Evolutionary conservation across 2,329 filamentous ascomycete genomes (phyloP), one percentile per base, ranked within the genome.

Genomic region (Ramularia endophylla): DNA sequence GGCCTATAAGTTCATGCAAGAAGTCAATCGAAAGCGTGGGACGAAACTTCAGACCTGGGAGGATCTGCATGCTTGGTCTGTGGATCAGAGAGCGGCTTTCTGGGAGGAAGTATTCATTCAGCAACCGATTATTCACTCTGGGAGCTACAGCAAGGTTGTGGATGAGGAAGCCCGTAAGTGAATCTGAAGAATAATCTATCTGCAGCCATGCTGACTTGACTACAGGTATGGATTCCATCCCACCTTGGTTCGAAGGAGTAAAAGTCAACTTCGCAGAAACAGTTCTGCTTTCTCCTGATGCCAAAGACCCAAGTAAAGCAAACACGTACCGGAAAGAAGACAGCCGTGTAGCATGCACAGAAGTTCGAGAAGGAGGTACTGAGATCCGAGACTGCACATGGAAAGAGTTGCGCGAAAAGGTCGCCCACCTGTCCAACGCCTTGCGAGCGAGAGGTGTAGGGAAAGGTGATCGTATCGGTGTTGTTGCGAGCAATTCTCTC

Each of bases 211-310:
- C 92, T 3, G 85, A 94, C 57, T 81, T 86, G 54, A 69, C 68
- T 1, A 71, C 75, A 1, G 77, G 80, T 2, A 86, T 94, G 61
- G 81, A 87, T 46, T 69, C 71, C 12, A 72, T 90, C 4, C 87
- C 87, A 0, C 66, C 70, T 29, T 94, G 87, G 87, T 94, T 92
- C 61, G 67, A 78, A 1, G 87, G 87, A 20, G 72, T 88, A 1
- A 65, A 69, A 4, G 62, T 92, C 53, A 94, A 88, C 56, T 90
- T 81, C 58, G 82, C 85, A 4, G 86, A 94, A 65, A 94, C 92
- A 58, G 64, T 87, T 18, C 76, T 94, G 18, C 89, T 77, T 66
- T 74, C 74, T 1, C 59, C 61, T 3, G 58, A 64, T 2, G 55
- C 64, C 0, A 59, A 65, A n/a, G 56, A 70, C 8, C 61, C 67